Evolutionary conservation across 2,329 filamentous ascomycete species (phyloP).

Genomic region (Nigrospora osmanthi): DNA sequence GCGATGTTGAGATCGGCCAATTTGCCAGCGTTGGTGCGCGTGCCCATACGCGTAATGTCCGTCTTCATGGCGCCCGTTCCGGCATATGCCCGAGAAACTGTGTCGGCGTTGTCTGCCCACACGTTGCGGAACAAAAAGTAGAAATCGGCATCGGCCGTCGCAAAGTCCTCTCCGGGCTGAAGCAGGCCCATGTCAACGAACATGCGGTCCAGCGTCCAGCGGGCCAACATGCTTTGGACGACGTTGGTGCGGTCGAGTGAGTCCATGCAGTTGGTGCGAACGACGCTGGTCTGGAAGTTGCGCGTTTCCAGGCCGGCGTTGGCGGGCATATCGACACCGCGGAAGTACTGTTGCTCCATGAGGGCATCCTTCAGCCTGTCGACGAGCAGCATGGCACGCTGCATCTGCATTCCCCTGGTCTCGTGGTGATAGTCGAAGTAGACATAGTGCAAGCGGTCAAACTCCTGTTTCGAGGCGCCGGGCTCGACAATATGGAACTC

Average conservation of each 20-base stretch:
- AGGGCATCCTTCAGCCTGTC: slow-evolving; percentile 74
- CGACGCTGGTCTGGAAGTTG: slow-evolving; percentile 77
- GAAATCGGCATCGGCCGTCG: slow-evolving; percentile 69
- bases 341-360: slow-evolving; percentile 80
- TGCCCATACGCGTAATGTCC: slow-evolving; percentile 90
- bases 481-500: slow-evolving; percentile 75
- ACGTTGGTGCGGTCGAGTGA: slow-evolving; percentile 97
- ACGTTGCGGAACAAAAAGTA: slow-evolving; percentile 92
- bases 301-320: slow-evolving; percentile 73
- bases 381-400: slow-evolving; percentile 80
- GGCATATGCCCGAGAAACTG: slow-evolving; percentile 86
- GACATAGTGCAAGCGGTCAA: slow-evolving; percentile 86
- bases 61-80: slow-evolving; percentile 97
- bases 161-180: slow-evolving; percentile 66
- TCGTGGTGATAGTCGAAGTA: slow-evolving; percentile 99
- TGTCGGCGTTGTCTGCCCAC: slow-evolving; percentile 97
- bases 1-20: slow-evolving; percentile 85
- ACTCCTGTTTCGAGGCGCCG: slow-evolving; percentile 46
- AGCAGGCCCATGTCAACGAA: slow-evolving; percentile 79
- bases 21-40: slow-evolving; percentile 76
- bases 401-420: slow-evolving; percentile 90
- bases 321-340: slow-evolving; percentile 77
- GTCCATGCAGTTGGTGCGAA: slow-evolving; percentile 99
- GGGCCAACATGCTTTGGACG: slow-evolving; percentile 92
- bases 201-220: slow-evolving; percentile 82